These are phyloP conservation scores for Fusarium luffae DNA, from an alignment of 2,329 filamentous ascomycete genomes.

Conservation along the genomic window DNA sequence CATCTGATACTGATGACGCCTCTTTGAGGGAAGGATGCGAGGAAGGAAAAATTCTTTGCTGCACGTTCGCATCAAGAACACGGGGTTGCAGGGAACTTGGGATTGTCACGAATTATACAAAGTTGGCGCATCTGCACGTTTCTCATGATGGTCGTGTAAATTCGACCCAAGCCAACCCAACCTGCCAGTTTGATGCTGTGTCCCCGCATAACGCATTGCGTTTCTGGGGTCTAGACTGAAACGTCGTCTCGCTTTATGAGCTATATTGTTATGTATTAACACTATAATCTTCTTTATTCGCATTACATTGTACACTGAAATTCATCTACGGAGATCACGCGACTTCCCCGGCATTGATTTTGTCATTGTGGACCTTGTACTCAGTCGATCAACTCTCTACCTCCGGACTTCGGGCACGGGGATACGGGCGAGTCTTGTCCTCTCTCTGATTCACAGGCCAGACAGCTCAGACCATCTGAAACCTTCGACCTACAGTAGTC, in stretches of 20 bases:
- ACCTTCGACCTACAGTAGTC: slow-evolving; percentile 25
- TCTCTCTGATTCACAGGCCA: slow-evolving; percentile 5
- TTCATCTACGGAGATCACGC: slow-evolving; percentile 25
- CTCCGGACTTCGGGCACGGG: slow-evolving; percentile 19
- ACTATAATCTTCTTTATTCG: neutral
- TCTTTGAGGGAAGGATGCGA: slow-evolving; percentile 17
- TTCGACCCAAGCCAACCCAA: neutral
- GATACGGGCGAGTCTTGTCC: slow-evolving; percentile 9
- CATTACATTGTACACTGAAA: slow-evolving; percentile 15
- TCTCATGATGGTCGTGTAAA: slow-evolving; percentile 10
- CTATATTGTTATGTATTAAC: slow-evolving; percentile 1
- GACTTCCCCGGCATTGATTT: slow-evolving; percentile 19
- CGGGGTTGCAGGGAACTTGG: slow-evolving; percentile 19
- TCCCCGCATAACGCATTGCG: slow-evolving; percentile 30
- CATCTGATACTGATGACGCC: slow-evolving; percentile 43
- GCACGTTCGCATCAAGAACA: slow-evolving; percentile 31
- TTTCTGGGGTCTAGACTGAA: slow-evolving; percentile 11
- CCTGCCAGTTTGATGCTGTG: slow-evolving; percentile 22
- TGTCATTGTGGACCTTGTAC: slow-evolving; percentile 24
- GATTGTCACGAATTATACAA: slow-evolving; percentile 37
- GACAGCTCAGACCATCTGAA: slow-evolving; percentile 26
- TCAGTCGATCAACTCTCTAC: neutral
- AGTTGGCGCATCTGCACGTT: slow-evolving; percentile 20
- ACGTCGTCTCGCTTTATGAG: neutral
- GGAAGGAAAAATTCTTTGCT: slow-evolving; percentile 15